Base-by-base conservation (phyloP, 2,329 filamentous ascomycete species). In the Aspergillus transmontanensis region DNA sequence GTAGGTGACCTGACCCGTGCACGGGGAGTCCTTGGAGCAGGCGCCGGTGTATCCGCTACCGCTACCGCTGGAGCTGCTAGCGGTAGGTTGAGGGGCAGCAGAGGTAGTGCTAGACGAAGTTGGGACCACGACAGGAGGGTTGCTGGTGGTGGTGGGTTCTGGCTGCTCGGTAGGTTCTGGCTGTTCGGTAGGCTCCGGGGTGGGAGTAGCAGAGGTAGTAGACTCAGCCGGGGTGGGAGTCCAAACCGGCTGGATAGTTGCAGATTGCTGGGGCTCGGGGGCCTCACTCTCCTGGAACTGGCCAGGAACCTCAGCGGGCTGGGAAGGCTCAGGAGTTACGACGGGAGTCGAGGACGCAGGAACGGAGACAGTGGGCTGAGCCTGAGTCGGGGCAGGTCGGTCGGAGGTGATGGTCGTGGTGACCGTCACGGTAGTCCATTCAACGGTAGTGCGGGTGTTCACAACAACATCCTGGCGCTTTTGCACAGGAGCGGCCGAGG, bases 1-100 rank as follows among this genome's bases (percentile, higher is more conserved):
- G 83, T 87, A 94, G 63, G 92, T 95, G 68, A 92, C 83, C 57
- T 93, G 86, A 65, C 91, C 92, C 0, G 74, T 72, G 71, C 72
- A 76, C 36, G 73, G 71, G 48, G 71, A 62, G 60, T 63, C 43
- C 60, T 69, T 46, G 26, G 70, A 67, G 69, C 75, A 73, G 68
- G 62, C 34, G 48, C 73, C 72, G 55, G 58, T 56, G 68, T 66
- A 66, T 64, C 67, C 58, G 51, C 66, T 66, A 68, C 64, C 48
- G 64, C 55, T 16, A 68, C 64, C 50, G 64, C 55, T 14, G 46
- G 60, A 57, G 62, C 62, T 48, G 66, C 65, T 63, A 66, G 58
- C 45, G 46, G 45, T 50, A 9, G 58, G 39, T n/a, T 41, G 16
- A 41, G 39, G 39, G 39, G 19, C 39, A 19, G 39, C 39, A n/a